Conservation (phyloP, 805 yeast species). For the Ogataea paradorogensis region DNA sequence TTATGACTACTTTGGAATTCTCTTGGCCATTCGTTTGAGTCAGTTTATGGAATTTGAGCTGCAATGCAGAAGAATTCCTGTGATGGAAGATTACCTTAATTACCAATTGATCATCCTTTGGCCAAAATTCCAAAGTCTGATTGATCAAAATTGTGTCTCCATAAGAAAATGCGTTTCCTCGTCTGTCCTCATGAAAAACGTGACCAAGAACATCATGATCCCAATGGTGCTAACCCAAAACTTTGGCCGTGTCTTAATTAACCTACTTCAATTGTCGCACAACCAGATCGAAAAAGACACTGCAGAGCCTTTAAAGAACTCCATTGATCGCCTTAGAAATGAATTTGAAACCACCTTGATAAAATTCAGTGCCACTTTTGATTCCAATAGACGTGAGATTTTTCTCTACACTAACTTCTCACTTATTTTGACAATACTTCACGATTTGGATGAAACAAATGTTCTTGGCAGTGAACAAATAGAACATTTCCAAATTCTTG, state of each 20-base stretch:
- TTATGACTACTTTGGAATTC: conserved; percentile 74
- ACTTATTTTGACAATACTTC: conserved; percentile 55
- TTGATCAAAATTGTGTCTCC: conserved; percentile 75
- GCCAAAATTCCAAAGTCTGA: conserved; percentile 79
- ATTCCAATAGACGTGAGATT: conserved; percentile 54
- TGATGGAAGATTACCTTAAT: conserved; percentile 66
- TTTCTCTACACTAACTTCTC: conserved; percentile 74
- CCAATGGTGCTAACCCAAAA: conserved; percentile 75
- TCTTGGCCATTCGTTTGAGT: conserved; percentile 69
- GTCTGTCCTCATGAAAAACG: conserved; percentile 27
- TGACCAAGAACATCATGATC: conserved; percentile 31
- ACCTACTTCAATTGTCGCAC: conserved; percentile 56
- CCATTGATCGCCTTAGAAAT: conserved; percentile 65
- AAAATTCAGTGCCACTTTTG: conserved; percentile 53
- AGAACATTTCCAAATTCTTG: conserved; percentile 22
- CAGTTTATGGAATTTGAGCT: conserved; percentile 63
- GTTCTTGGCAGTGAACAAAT: conserved; percentile 18
- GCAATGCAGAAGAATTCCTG: conserved; percentile 69
- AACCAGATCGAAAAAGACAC: conserved; percentile 33
- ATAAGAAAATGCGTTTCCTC: conserved; percentile 53
- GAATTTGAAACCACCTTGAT: conserved; percentile 81
- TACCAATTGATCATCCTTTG: conserved; percentile 66
- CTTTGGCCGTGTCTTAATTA: conserved; percentile 69
- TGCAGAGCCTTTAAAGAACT: conserved; percentile 70
- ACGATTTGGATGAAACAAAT: conserved; percentile 35